phyloP scores from a whole-genome alignment of 192 early-diverging fungal genomes.

The Linnemannia elongata region DNA sequence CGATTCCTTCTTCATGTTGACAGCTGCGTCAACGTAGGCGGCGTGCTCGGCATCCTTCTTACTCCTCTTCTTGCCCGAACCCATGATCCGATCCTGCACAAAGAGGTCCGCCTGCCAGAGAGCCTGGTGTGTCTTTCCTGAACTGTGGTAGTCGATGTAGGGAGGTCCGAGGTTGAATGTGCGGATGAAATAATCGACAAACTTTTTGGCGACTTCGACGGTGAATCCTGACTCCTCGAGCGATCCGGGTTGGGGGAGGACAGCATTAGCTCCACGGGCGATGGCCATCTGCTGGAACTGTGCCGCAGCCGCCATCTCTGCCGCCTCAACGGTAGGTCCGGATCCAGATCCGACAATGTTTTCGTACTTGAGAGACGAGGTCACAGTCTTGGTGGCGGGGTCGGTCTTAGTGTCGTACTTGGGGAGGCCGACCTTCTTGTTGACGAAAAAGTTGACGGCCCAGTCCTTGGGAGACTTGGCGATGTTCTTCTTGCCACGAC shows the following conservation, averaged over 20 bases:
- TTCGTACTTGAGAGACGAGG: slow-evolving; percentile 42
- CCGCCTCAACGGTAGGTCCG: slow-evolving; percentile 47
- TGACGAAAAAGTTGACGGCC: slow-evolving; percentile 54
- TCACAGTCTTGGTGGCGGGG: slow-evolving; percentile 20
- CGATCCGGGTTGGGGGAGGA: slow-evolving; percentile 40
- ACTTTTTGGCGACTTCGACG: slow-evolving; percentile 54
- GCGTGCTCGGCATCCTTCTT: slow-evolving; percentile 57
- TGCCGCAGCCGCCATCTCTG: slow-evolving; percentile 48
- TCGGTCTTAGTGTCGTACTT: slow-evolving; percentile 47
- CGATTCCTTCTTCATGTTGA: slow-evolving; percentile 57
- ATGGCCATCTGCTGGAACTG: slow-evolving; percentile 60
- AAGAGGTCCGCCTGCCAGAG: slow-evolving; percentile 56
- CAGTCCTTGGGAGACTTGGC: slow-evolving; percentile 53
- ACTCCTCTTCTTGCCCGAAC: slow-evolving; percentile 50
- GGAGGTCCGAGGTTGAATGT: slow-evolving; percentile 48
- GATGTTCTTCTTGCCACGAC: slow-evolving; percentile 47
- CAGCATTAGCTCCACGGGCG: slow-evolving; percentile 36
- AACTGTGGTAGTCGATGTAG: slow-evolving; percentile 47
- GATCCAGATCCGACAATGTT: slow-evolving; percentile 54
- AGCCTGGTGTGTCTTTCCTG: slow-evolving; percentile 50
- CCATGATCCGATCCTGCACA: slow-evolving; percentile 48
- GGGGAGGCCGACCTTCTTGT: slow-evolving; percentile 48
- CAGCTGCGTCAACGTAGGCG: slow-evolving; percentile 56
- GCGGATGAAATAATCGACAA: slow-evolving; percentile 57
- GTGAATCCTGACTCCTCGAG: slow-evolving; percentile 46